phyloP scores from a whole-genome alignment of 345 rosid genomes.

The Noccaea bulbosa region DNA sequence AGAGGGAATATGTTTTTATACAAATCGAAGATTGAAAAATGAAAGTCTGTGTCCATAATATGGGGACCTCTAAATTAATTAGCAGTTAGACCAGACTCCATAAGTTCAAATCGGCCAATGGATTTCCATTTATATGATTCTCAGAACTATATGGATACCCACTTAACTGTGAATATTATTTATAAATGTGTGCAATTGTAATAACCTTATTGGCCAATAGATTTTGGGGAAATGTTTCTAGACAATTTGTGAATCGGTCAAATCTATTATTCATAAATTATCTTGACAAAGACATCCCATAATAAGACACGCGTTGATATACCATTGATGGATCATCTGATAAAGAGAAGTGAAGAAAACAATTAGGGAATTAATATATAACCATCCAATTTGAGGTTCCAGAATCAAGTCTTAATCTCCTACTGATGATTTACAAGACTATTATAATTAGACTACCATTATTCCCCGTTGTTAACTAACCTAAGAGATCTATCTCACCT shows the following conservation, averaged over 20 bases:
- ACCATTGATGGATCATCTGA: constrained; percentile 16
- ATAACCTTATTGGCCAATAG: constrained; percentile 27
- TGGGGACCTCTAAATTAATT: constrained; percentile 38
- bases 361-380: constrained; percentile 5
- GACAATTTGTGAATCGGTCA: constrained; percentile 29
- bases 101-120: constrained; percentile 49
- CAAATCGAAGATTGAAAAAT: constrained; percentile 8
- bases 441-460: background rate
- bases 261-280: constrained; percentile 17
- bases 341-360: constrained; percentile 10
- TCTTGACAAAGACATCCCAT: constrained; percentile 24
- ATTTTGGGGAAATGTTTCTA: constrained; percentile 11
- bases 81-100: constrained; percentile 35
- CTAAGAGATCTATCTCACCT: no score
- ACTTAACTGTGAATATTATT: constrained; percentile 37
- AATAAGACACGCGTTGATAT: constrained; percentile 29
- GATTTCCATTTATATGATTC: constrained; percentile 48
- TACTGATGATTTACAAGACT: constrained; percentile 12
- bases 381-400: constrained; percentile 9
- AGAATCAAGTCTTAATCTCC: constrained; percentile 1
- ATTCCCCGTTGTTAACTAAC: constrained; percentile 19
- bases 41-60: constrained; percentile 27
- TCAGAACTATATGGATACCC: constrained; percentile 40
- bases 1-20: background rate
- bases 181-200: constrained; percentile 26